A percentile compares a stretch with the other conserved stretches of the same genome.
Conservation (phyloP, 139 green algal species). For the Diplosphaera chodatii region DNA sequence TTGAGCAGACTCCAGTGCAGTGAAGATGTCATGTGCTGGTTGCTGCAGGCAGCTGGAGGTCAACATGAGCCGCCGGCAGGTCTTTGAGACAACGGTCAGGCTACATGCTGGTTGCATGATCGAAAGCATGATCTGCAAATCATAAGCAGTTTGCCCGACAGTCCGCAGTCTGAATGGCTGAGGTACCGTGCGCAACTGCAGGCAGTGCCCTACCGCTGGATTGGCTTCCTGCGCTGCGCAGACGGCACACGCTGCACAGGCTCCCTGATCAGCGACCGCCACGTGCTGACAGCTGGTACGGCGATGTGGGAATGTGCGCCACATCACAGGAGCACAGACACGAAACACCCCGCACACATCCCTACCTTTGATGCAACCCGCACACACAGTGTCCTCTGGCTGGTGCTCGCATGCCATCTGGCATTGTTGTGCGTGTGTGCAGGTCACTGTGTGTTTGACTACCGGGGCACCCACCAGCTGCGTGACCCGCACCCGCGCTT, state of each 20-base stretch:
- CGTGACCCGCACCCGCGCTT: not conserved
- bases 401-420: too few species aligned
- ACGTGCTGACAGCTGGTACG: not conserved
- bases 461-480: not conserved
- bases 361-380: too few species aligned
- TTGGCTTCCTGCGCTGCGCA: not conserved
- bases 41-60: not conserved
- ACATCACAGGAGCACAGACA: too few species aligned
- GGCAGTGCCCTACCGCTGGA: not conserved
- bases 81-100: not conserved
- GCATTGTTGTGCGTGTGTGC: too few species aligned
- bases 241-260: not conserved
- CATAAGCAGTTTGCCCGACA: too few species aligned
- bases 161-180: too few species aligned
- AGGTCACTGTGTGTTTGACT: not conserved
- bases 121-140: too few species aligned
- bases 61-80: not conserved
- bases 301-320: not conserved
- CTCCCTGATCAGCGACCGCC: not conserved
- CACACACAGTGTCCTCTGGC: too few species aligned
- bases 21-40: not conserved
- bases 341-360: too few species aligned
- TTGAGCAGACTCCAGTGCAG: too few species aligned
- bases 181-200: not conserved
- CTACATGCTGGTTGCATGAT: too few species aligned